Evolutionary conservation across 371 early-diverging fungal genomes (phyloP).

Genomic region (Mucor ambiguus): DNA sequence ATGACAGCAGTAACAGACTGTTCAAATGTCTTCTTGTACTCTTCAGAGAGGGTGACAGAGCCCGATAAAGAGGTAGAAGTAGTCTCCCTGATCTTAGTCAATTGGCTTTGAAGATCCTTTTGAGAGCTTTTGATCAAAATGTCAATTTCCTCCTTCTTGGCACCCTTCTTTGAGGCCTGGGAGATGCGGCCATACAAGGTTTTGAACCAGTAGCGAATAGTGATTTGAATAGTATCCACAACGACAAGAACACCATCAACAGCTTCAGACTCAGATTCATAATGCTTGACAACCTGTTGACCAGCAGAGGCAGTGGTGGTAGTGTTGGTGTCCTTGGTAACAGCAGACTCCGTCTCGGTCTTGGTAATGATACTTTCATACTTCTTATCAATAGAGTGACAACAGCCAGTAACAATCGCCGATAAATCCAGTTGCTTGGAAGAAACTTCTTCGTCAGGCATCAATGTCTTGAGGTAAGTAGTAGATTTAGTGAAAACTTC

Average conservation of each 20-base stretch:
- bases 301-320: not conserved
- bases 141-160: conserved; percentile 19
- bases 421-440: conserved; percentile 9
- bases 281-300: not conserved
- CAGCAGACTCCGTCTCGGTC: conserved; percentile 3
- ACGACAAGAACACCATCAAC: conserved; percentile 13
- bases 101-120: conserved; percentile 22
- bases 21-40: conserved; percentile 18
- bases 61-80: not conserved
- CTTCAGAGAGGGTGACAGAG: conserved; percentile 6
- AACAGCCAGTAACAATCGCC: conserved; percentile 2
- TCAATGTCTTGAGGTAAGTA: conserved; percentile 16
- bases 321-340: not conserved
- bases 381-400: conserved; percentile 16
- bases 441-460: conserved; percentile 15
- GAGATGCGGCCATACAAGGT: conserved; percentile 15
- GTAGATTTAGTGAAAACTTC: conserved; percentile 19
- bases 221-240: conserved; percentile 22
- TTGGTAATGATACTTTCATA: conserved; percentile 8
- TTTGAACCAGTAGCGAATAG: conserved; percentile 30
- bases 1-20: conserved; percentile 15
- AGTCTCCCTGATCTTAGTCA: conserved; percentile 10
- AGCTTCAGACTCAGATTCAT: conserved; percentile 15
- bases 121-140: conserved; percentile 16
- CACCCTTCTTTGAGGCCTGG: conserved; percentile 18